phyloP scores from a whole-genome alignment of 1,284 basidiomycete genomes.

The Leccinum pseudoinsigne region DNA sequence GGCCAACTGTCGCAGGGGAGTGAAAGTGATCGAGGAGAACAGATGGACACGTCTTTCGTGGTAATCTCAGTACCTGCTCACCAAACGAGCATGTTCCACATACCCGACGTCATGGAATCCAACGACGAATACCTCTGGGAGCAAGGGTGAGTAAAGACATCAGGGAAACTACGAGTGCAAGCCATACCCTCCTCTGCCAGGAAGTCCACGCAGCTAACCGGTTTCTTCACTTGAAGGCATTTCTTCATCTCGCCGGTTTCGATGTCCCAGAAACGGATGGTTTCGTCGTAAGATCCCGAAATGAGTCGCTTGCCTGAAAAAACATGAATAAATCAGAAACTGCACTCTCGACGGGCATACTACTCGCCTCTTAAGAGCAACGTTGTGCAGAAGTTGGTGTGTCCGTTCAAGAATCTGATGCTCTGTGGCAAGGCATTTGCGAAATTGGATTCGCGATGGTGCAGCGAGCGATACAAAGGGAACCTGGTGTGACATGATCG shows the following conservation, averaged over 20 bases:
- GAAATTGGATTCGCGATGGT: constrained; percentile 89
- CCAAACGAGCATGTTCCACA: constrained; percentile 26
- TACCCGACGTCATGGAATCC: constrained; percentile 92
- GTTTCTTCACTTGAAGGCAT: constrained; percentile 79
- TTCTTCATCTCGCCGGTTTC: constrained; percentile 80
- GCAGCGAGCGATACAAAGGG: constrained; percentile 76
- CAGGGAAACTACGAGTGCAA: neutral
- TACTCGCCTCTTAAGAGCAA: constrained; percentile 66
- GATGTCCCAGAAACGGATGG: constrained; percentile 87
- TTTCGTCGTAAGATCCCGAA: constrained; percentile 90
- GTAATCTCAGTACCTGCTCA: constrained; percentile 8
- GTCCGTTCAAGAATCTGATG: constrained; percentile 77
- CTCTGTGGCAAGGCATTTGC: constrained; percentile 72
- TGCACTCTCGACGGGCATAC: neutral
- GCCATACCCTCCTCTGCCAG: constrained; percentile 70
- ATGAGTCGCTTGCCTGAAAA: constrained; percentile 68
- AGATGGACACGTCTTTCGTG: constrained; percentile 70
- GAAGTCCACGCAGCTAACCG: constrained; percentile 90
- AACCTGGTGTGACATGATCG: constrained; percentile 46
- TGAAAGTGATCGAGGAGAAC: constrained; percentile 79
- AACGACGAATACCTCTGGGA: constrained; percentile 80
- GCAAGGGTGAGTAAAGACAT: constrained; percentile 6
- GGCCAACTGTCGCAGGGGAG: constrained; percentile 78
- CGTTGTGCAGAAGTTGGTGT: constrained; percentile 88
- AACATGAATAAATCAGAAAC: neutral